Conservation (phyloP, 257 asterid species). For the Petunia secreta region DNA sequence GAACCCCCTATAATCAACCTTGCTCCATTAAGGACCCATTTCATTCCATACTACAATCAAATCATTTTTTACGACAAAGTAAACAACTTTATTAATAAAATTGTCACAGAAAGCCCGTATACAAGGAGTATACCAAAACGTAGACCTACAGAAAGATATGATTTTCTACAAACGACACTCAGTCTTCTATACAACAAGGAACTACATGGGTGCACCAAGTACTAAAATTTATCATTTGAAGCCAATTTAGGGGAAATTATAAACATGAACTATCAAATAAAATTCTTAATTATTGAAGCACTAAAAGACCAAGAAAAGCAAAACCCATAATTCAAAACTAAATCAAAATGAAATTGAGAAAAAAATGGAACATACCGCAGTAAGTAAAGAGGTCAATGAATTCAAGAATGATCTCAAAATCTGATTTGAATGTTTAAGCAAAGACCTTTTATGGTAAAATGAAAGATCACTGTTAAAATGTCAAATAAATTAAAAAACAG, state of each 20-base stretch:
- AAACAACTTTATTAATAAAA: too few species aligned
- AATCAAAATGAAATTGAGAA: background rate
- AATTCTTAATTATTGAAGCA: background rate
- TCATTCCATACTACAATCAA: background rate
- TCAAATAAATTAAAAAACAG: background rate
- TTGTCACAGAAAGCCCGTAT: too few species aligned
- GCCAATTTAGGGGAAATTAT: background rate
- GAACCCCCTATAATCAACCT: background rate
- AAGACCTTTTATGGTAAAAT: background rate
- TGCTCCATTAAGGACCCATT: background rate
- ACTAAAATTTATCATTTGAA: too few species aligned
- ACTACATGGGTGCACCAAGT: too few species aligned
- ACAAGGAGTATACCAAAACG: too few species aligned
- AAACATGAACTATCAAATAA: background rate
- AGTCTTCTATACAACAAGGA: too few species aligned
- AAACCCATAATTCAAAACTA: background rate
- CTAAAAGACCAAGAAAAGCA: slow-evolving; percentile 3
- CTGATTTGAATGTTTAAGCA: slow-evolving; percentile 17
- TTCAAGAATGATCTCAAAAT: slow-evolving; percentile 12
- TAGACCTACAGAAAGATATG: too few species aligned
- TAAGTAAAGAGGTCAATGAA: slow-evolving; percentile 10
- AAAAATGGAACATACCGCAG: slow-evolving; percentile 19
- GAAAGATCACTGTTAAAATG: slow-evolving; percentile 13
- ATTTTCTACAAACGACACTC: too few species aligned
- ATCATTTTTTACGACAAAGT: too few species aligned